Evolutionary conservation across 108 stramenopile species (phyloP).

Genomic region (Parmales sp.): DNA sequence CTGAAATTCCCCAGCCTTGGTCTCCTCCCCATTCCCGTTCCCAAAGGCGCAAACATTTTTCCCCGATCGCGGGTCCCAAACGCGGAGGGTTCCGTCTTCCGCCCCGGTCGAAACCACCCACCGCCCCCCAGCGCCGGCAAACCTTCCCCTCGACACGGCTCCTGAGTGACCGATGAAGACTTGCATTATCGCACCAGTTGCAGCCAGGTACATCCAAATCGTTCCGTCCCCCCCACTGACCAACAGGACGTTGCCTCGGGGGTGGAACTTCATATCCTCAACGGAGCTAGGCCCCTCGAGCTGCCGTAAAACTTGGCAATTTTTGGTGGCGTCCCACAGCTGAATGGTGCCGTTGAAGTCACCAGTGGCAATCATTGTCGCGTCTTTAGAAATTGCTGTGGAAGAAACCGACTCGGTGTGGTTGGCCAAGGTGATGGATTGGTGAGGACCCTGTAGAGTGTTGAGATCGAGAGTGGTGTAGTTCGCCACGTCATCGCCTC

Average conservation of each 20-base stretch:
- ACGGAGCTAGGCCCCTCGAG: background rate
- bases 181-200: background rate
- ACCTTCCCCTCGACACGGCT: background rate
- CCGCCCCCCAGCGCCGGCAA: background rate
- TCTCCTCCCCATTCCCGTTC: background rate
- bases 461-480: background rate
- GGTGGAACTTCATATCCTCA: background rate
- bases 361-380: background rate
- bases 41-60: background rate
- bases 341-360: background rate
- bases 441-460: background rate
- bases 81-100: no score
- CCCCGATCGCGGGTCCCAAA: no score
- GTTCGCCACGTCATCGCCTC: background rate
- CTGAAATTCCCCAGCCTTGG: background rate
- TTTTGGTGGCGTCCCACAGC: background rate
- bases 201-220: conserved; percentile 1
- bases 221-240: conserved; percentile 1
- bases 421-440: background rate
- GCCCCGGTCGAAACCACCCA: background rate
- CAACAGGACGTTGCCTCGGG: conserved; percentile 1
- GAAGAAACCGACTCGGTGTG: background rate
- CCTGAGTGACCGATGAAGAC: conserved; percentile 3
- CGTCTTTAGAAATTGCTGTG: background rate
- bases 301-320: background rate